phyloP scores from a whole-genome alignment of 2,329 filamentous ascomycete genomes.

The Albophoma yamanashiensis region DNA sequence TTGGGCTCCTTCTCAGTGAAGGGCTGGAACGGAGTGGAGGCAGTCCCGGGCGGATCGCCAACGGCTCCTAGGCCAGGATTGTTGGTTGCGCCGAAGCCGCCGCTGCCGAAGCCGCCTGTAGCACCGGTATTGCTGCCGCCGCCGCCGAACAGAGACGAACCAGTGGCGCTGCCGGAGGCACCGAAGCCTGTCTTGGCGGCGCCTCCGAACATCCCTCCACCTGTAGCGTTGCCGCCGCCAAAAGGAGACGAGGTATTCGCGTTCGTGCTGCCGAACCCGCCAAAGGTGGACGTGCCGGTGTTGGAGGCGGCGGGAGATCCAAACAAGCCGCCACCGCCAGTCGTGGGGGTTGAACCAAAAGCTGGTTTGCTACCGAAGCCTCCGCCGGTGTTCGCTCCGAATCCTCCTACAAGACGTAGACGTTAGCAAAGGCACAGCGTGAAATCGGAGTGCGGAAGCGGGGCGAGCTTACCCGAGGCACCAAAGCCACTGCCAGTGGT shows the following conservation, averaged over 20 bases:
- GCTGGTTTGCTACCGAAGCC: slow-evolving; percentile 37
- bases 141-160: slow-evolving; percentile 36
- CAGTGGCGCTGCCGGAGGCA: slow-evolving; percentile 21
- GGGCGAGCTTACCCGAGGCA: slow-evolving; percentile 16
- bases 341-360: slow-evolving; percentile 33
- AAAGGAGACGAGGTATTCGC: slow-evolving; percentile 26
- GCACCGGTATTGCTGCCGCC: slow-evolving; percentile 18
- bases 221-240: slow-evolving; percentile 21
- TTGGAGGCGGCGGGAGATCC: slow-evolving; percentile 27
- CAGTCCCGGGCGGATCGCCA: slow-evolving; percentile 59
- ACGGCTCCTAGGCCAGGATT: slow-evolving; percentile 42
- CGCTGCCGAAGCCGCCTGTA: slow-evolving; percentile 19
- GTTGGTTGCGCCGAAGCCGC: slow-evolving; percentile 30
- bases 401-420: slow-evolving; percentile 18
- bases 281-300: slow-evolving; percentile 25
- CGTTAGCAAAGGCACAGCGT: slow-evolving; percentile 2
- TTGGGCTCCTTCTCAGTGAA: slow-evolving; percentile 64
- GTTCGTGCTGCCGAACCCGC: slow-evolving; percentile 28
- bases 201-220: slow-evolving; percentile 42
- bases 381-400: slow-evolving; percentile 23
- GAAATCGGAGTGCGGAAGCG: neutral
- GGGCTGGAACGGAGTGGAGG: slow-evolving; percentile 55
- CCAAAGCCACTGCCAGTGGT: slow-evolving; percentile 20
- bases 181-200: slow-evolving; percentile 41
- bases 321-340: slow-evolving; percentile 32